phyloP scores from a whole-genome alignment of 805 yeast genomes.

The Babjeviella inositovora region DNA sequence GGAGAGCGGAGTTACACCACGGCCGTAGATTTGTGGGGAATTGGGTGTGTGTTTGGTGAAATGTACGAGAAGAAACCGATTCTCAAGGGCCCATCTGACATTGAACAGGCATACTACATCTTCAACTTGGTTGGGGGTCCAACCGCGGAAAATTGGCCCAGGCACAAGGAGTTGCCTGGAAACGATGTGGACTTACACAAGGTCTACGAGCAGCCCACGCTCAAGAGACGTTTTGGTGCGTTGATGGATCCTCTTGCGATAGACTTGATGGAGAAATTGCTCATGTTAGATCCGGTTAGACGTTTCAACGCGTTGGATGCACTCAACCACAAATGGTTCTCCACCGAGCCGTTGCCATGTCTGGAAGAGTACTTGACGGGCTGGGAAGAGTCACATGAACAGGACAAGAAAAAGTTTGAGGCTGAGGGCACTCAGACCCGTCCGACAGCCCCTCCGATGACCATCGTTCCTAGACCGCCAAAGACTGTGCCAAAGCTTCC shows the following conservation, averaged over 20 bases:
- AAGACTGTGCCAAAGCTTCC: no score
- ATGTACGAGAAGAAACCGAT: conserved; percentile 72
- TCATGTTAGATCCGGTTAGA: conserved; percentile 53
- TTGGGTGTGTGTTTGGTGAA: conserved; percentile 93
- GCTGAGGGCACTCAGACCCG: no score
- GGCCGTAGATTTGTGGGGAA: conserved; percentile 96
- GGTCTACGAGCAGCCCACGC: conserved; percentile 15
- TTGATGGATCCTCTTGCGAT: conserved; percentile 26
- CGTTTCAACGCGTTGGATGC: conserved; percentile 76
- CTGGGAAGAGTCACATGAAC: conserved; percentile 81
- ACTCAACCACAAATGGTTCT: conserved; percentile 52
- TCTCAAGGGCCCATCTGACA: conserved; percentile 69
- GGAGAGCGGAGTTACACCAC: conserved; percentile 83
- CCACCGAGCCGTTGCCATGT: conserved; percentile 48
- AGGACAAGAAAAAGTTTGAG: conserved; percentile 50
- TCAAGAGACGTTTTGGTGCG: conserved; percentile 30
- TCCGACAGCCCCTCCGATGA: no score
- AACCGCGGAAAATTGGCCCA: conserved; percentile 39
- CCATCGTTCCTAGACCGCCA: no score
- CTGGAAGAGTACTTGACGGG: conserved; percentile 27
- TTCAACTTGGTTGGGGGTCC: conserved; percentile 81
- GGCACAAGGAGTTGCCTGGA: conserved; percentile 39
- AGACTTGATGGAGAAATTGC: conserved; percentile 39
- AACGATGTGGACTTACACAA: conserved; percentile 19
- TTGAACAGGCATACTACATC: conserved; percentile 74